phyloP scores from a whole-genome alignment of 2,329 filamentous ascomycete species.

The Allantophomopsis cytisporea region DNA sequence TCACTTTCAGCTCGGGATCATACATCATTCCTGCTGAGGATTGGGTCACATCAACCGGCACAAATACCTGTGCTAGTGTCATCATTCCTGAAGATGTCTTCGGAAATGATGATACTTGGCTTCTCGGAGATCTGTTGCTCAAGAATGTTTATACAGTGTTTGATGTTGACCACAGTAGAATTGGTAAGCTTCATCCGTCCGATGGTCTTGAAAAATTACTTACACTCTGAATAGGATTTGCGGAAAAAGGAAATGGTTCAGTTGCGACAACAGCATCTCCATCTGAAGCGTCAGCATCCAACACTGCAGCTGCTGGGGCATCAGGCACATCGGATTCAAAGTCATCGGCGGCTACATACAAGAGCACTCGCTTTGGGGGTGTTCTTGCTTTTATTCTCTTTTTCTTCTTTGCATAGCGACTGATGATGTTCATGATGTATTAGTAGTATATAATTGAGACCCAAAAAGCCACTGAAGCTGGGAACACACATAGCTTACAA shows the following conservation, averaged over 20 bases:
- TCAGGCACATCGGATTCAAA: background rate
- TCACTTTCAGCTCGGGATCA: conserved; percentile 53
- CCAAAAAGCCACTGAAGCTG: too few relatives aligned
- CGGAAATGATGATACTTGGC: conserved; percentile 43
- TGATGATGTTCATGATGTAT: too few relatives aligned
- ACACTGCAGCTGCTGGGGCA: conserved; percentile 2
- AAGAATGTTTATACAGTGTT: conserved; percentile 87
- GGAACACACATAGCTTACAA: too few relatives aligned
- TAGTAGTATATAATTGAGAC: too few relatives aligned
- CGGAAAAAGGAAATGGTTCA: conserved; percentile 5
- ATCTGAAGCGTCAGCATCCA: conserved; percentile 6
- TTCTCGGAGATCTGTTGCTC: conserved; percentile 75
- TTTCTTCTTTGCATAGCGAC: too few relatives aligned
- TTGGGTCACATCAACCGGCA: conserved; percentile 42
- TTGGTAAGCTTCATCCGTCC: conserved; percentile 34
- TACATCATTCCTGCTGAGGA: conserved; percentile 59
- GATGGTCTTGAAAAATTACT: background rate
- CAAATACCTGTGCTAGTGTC: conserved; percentile 48
- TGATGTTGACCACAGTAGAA: conserved; percentile 53
- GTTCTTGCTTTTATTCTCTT: too few relatives aligned
- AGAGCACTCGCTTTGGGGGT: too few relatives aligned
- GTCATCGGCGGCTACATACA: too few relatives aligned
- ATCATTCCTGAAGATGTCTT: conserved; percentile 62
- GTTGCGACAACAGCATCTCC: conserved; percentile 5
- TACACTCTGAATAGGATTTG: conserved; percentile 7